Evolutionary conservation across 1,284 basidiomycete species (phyloP), one percentile per base, ranked within the genome.

Genomic region (Ustilago esculenta): DNA sequence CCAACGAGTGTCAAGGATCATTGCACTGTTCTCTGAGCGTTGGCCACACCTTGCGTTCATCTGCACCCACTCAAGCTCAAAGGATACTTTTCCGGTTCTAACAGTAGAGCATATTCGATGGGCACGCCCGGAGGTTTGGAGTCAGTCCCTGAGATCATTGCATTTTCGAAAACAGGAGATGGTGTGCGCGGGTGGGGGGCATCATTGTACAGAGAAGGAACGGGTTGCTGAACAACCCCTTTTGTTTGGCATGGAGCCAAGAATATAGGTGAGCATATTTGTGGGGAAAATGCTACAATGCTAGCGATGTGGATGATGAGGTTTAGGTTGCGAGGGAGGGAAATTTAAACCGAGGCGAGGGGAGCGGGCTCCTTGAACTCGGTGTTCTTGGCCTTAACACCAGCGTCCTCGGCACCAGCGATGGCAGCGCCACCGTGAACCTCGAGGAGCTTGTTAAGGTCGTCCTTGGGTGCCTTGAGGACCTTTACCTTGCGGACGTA

Each of bases 391-490:
- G 92, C 88, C 82, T 89, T 88, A 75, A 91, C 91, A 75, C 92
- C 91, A 56, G 91, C 92, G 86, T 94, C 92, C 92, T 93, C 73
- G 56, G 69, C 54, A 47, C 80, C 80, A 39, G 74, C 76, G 51
- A 79, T 73, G 49, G 71, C 77, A 45, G 79, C 81, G 49, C 92
- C 89, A 84, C 95, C 94, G 85, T 98, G 95, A 64, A 95, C 88
- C 84, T 98, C 94, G 77, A 96, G 88, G 55, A 98, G 87, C 85
- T 97, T 97, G 80, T 90, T 89, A 61, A 93, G 86, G 84, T 98
- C 96, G 84, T 95, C 92, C 85, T 95, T 96, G 79, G 95, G 96
- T 76, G 94, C 87, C 87, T 98, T 98, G 83, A 98, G 87, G 82
- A 98, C 94, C 82, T 84, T 84, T 53, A 82, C 93, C 87, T 98